These are phyloP conservation scores for Aspergillus caelatus DNA, from an alignment of 2,329 filamentous ascomycete genomes.

Conservation along the genomic window DNA sequence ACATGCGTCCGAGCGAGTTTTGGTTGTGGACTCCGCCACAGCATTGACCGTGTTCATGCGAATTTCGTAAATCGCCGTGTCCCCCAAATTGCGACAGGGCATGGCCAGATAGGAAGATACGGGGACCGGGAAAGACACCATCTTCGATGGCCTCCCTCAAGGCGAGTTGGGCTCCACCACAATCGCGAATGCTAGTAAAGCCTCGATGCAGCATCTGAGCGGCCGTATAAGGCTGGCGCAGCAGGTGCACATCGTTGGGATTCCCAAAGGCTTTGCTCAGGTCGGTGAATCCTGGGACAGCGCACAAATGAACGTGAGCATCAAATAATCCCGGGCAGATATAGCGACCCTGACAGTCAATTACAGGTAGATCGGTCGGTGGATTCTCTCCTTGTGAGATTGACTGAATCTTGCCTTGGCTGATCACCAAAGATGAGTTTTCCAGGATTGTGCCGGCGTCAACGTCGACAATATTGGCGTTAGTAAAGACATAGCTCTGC, in stretches of 20 bases:
- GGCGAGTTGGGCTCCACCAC: background rate
- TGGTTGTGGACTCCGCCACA: background rate
- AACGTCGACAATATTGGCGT: background rate
- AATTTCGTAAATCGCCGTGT: background rate
- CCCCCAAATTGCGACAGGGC: background rate
- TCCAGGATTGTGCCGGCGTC: background rate
- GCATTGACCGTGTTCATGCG: background rate
- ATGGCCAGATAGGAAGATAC: background rate
- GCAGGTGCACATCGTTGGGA: background rate
- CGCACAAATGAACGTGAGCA: background rate
- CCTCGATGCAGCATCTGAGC: background rate
- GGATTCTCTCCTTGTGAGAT: background rate
- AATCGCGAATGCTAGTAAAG: background rate
- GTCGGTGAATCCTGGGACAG: background rate
- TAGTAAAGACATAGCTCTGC: background rate
- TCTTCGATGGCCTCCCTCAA: background rate
- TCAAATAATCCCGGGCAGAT: background rate
- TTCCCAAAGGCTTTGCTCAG: background rate
- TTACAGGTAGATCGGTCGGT: background rate
- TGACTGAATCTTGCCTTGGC: background rate
- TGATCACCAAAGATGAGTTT: background rate
- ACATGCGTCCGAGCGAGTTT: background rate
- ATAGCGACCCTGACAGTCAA: background rate
- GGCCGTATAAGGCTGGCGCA: background rate
- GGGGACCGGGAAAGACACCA: background rate